These are phyloP conservation scores for Phytophthora constricta DNA, from an alignment of 352 stramenopile species.

Conservation along the genomic window DNA sequence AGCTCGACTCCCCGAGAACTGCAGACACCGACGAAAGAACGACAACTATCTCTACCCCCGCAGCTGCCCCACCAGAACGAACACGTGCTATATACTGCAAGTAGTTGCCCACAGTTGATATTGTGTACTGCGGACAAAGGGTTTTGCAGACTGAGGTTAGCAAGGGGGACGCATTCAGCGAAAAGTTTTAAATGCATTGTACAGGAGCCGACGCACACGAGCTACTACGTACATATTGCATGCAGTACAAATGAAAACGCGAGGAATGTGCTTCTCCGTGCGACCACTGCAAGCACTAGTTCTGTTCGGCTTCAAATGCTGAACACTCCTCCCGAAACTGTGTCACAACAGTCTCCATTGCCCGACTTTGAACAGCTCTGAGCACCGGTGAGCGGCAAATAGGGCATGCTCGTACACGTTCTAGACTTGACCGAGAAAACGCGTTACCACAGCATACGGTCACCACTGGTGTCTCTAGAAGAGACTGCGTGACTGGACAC, in stretches of 20 bases:
- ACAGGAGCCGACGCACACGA: too few species aligned
- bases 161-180: too few species aligned
- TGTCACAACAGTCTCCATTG: not conserved
- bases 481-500: not conserved
- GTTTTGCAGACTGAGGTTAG: too few species aligned
- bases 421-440: not conserved
- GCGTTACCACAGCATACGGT: constrained; percentile 1
- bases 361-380: not conserved
- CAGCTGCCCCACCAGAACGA: too few species aligned
- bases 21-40: too few species aligned
- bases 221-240: too few species aligned
- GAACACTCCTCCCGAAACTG: not conserved
- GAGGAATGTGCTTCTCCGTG: not conserved
- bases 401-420: not conserved
- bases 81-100: too few species aligned
- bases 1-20: too few species aligned
- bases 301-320: not conserved
- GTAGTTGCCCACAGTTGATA: too few species aligned
- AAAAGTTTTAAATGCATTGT: too few species aligned
- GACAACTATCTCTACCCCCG: too few species aligned
- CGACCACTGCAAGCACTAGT: not conserved
- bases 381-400: not conserved
- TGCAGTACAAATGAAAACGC: not conserved
- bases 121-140: too few species aligned
- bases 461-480: not conserved